A percentile compares a stretch with the other conserved stretches of the same genome.
phyloP scores from a whole-genome alignment of 345 rosid genomes.

The Lepidium aucheri region DNA sequence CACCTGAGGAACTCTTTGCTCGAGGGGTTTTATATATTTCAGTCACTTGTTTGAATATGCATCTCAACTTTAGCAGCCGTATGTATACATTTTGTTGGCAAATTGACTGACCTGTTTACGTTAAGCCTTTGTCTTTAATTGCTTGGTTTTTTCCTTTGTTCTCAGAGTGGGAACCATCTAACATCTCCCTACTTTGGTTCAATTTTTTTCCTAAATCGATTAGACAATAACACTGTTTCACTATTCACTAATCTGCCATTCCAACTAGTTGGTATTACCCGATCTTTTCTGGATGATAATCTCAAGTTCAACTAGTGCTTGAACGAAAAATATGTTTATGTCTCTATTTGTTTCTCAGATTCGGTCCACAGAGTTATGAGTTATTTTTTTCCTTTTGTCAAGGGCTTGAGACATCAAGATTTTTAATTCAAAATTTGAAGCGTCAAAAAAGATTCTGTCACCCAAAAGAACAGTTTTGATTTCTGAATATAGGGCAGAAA shows the following conservation, averaged over 20 bases:
- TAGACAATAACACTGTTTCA: neutral
- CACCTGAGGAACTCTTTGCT: slow-evolving; percentile 13
- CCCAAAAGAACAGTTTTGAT: no score
- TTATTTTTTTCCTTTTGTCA: no score
- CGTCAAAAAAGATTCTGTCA: no score
- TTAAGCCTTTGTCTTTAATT: slow-evolving; percentile 6
- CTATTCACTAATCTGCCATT: neutral
- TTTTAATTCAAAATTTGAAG: no score
- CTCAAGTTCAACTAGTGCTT: neutral
- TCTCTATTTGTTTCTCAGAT: no score
- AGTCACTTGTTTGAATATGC: slow-evolving; percentile 11
- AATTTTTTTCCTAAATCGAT: neutral
- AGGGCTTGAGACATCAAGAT: no score
- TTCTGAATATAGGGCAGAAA: no score
- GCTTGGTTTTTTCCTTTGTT: neutral
- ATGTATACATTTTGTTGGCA: slow-evolving; percentile 18
- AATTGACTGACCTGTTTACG: slow-evolving; percentile 1
- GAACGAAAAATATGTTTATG: neutral
- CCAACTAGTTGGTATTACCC: neutral
- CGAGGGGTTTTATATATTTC: neutral
- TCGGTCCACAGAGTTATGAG: no score
- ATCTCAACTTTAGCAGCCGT: slow-evolving; percentile 13
- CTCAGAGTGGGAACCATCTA: slow-evolving; percentile 3
- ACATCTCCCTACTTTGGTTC: neutral
- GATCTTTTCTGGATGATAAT: neutral